Evolutionary conservation across 768 basidiomycete genomes (phyloP), one percentile per base, ranked within the genome.

Genomic region (Mrakia hoshinonis): DNA sequence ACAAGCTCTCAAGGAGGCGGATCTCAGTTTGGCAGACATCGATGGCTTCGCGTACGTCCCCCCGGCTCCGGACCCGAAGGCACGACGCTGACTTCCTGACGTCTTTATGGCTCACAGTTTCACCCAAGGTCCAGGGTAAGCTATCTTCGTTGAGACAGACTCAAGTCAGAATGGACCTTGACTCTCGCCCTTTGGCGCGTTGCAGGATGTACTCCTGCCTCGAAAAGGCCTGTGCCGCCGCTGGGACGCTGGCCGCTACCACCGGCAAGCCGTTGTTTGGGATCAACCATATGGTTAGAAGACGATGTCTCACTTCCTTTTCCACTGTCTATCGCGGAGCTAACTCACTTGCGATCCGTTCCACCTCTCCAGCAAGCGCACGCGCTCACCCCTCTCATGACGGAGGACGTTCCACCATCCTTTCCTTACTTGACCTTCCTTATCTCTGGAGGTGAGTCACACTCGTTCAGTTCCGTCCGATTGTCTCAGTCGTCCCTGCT

Each of bases 351-450:
- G n/a, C n/a, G n/a, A n/a, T 34, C 1, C 47, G 36, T 38, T 36
- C 60, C 5, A 0, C 22, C 34, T 24, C 12, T 7, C 39, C 68
- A 93, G 92, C 92, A 94, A 91, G 94, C 90, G 0, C 95, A 96
- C 76, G 90, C 94, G 0, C 81, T 94, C 0, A 94, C 91, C 0
- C 83, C 89, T 0, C 79, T 90, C 31, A 83, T 95, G 18, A 91
- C 92, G 0, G 78, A 80, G 29, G 52, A 75, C 0, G 70, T 75
- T 67, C 82, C 76, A 80, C 92, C 78, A 67, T 75, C 65, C 29
- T 97, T 89, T 78, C 95, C 95, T 0, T 97, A 94, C 81, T 83
- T 98, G 46, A 88, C 89, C 0, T 82, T 97, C 15, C 84, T 98
- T 22, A 83, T 95, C 61, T 94, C 92, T 0, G 95, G 95, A n/a